phyloP scores from a whole-genome alignment of 208 protist genomes.

The Leishmania braziliensis region DNA sequence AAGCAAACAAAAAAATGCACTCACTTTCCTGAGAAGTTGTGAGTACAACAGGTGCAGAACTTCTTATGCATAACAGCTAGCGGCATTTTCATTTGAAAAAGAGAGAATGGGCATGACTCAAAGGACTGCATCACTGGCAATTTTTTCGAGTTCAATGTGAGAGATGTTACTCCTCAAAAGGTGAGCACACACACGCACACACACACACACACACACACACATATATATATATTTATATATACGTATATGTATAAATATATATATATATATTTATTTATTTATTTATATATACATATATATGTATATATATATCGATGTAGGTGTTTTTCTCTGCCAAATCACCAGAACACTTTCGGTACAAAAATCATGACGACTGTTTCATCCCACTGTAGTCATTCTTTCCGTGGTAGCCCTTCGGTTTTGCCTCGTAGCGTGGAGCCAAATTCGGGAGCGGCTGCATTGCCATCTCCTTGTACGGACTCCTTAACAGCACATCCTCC shows the following conservation, averaged over 20 bases:
- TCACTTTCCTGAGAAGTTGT: background rate
- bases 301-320: background rate
- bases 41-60: background rate
- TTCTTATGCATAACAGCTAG: background rate
- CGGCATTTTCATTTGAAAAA: background rate
- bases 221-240: background rate
- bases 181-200: background rate
- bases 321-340: background rate
- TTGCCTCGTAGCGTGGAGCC: constrained; percentile 79
- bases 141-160: background rate
- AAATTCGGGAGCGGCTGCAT: constrained; percentile 78
- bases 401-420: constrained; percentile 72
- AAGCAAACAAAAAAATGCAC: background rate
- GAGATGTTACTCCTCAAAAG: background rate
- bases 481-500: constrained; percentile 40
- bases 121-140: background rate
- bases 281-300: background rate
- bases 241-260: background rate
- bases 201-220: background rate
- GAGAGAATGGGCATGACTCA: background rate
- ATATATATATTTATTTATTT: background rate
- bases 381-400: constrained; percentile 86
- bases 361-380: constrained; percentile 54
- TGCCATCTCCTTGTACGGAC: constrained; percentile 88
- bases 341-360: background rate